phyloP scores from a whole-genome alignment of 202 grass and related monocot species.

The Elaeis oleifera region DNA sequence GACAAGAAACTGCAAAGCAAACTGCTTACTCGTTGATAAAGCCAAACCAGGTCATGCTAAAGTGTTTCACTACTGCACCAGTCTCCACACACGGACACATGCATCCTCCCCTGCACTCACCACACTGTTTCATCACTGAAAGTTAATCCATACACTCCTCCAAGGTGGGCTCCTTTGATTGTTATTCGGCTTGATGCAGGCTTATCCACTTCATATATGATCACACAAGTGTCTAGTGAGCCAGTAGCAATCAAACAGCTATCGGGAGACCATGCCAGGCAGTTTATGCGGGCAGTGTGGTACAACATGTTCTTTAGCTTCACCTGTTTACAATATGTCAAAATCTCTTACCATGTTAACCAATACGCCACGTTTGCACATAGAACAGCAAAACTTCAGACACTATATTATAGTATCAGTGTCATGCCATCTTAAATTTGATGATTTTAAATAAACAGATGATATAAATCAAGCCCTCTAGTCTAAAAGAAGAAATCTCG shows the following conservation, averaged over 20 bases:
- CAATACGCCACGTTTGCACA: too few relatives aligned
- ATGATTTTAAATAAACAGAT: too few relatives aligned
- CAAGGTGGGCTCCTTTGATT: constrained; percentile 87
- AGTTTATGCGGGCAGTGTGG: constrained; percentile 87
- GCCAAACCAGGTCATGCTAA: too few relatives aligned
- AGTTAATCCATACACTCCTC: constrained; percentile 86
- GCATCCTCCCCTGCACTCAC: constrained; percentile 79
- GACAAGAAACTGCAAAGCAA: too few relatives aligned
- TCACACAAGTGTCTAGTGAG: constrained; percentile 79
- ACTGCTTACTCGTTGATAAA: too few relatives aligned
- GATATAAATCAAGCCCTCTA: too few relatives aligned
- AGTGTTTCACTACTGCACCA: constrained; percentile 26
- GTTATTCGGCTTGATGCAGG: constrained; percentile 60
- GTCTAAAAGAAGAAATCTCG: too few relatives aligned
- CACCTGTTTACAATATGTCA: constrained; percentile 29
- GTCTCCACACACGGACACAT: constrained; percentile 83
- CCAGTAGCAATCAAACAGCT: constrained; percentile 70
- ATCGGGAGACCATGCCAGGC: constrained; percentile 86
- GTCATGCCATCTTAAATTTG: too few relatives aligned
- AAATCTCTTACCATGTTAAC: too few relatives aligned
- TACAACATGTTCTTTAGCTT: constrained; percentile 98
- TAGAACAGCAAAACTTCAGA: too few relatives aligned
- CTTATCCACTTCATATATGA: constrained; percentile 80
- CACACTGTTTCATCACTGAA: constrained; percentile 53
- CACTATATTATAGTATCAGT: too few relatives aligned